Conservation (phyloP, 805 yeast species). For the Pichia membranifaciens region DNA sequence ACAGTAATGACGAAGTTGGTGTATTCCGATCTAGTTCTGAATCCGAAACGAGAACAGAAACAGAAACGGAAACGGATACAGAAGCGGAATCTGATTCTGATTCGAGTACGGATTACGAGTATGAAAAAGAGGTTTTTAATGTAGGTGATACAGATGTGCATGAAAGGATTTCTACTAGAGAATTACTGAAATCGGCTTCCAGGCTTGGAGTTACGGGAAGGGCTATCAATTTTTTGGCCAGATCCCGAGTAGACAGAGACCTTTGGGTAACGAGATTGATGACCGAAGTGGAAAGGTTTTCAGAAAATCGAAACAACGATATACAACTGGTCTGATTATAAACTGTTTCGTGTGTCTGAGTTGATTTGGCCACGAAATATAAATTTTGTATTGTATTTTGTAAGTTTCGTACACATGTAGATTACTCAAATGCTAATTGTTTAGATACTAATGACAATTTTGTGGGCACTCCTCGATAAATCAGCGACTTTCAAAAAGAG, state of each 20-base stretch:
- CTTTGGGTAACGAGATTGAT: slow-evolving; percentile 59
- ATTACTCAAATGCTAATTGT: too few relatives aligned
- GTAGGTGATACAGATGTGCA: not conserved
- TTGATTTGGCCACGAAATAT: too few relatives aligned
- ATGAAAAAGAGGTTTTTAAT: not conserved
- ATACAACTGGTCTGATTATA: slow-evolving; percentile 7
- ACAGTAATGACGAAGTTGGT: not conserved
- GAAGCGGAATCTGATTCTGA: not conserved
- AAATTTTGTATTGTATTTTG: too few relatives aligned
- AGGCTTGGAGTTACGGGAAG: slow-evolving; percentile 63
- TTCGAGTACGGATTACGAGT: not conserved
- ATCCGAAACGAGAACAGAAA: not conserved
- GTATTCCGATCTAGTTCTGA: not conserved
- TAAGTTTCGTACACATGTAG: too few relatives aligned
- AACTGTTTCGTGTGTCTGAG: too few relatives aligned
- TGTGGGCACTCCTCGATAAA: too few relatives aligned
- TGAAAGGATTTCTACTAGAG: slow-evolving; percentile 15
- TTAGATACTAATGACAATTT: too few relatives aligned
- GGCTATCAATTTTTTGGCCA: slow-evolving; percentile 68
- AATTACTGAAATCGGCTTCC: slow-evolving; percentile 39
- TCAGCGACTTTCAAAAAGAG: too few relatives aligned
- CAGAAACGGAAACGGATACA: not conserved
- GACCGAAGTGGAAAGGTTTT: slow-evolving; percentile 39
- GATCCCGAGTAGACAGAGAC: slow-evolving; percentile 79
- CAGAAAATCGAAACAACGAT: slow-evolving; percentile 11